These are phyloP conservation scores for Eimeria maxima DNA, from an alignment of 169 alveolate species.

Conservation along the genomic window DNA sequence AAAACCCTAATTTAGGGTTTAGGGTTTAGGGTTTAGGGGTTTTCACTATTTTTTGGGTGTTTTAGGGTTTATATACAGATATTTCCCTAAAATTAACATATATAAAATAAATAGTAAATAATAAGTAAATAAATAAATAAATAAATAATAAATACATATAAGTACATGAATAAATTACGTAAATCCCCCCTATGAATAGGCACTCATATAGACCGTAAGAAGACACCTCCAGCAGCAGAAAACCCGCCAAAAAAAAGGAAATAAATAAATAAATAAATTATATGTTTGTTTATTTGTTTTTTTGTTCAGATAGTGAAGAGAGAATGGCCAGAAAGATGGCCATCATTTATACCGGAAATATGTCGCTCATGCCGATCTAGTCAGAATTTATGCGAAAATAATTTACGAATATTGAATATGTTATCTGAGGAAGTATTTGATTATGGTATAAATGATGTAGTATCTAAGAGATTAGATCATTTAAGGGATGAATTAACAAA, in stretches of 20 bases:
- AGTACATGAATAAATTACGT: too few relatives aligned
- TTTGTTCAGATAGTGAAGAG: slow-evolving; percentile 93
- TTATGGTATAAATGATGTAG: slow-evolving; percentile 95
- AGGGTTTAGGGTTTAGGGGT: slow-evolving; percentile 41
- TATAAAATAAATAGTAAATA: too few relatives aligned
- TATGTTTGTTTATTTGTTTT: background rate
- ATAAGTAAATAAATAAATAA: too few relatives aligned
- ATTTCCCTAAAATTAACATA: too few relatives aligned
- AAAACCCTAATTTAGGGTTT: background rate
- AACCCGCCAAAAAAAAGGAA: too few relatives aligned
- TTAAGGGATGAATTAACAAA: slow-evolving; percentile 89
- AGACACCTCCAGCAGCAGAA: too few relatives aligned
- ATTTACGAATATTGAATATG: slow-evolving; percentile 97
- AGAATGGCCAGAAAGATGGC: slow-evolving; percentile 99
- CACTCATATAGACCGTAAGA: too few relatives aligned
- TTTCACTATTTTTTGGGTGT: background rate
- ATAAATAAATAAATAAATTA: too few relatives aligned
- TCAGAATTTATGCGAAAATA: slow-evolving; percentile 98
- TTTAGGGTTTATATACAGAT: background rate
- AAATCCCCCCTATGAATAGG: too few relatives aligned
- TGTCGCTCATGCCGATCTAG: slow-evolving; percentile 97
- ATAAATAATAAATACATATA: background rate
- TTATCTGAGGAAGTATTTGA: slow-evolving; percentile 94
- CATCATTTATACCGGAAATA: slow-evolving; percentile 98
- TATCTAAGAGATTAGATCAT: slow-evolving; percentile 90